Evolutionary conservation across 352 stramenopile species (phyloP).

Genomic region (Peronospora tabacina): DNA sequence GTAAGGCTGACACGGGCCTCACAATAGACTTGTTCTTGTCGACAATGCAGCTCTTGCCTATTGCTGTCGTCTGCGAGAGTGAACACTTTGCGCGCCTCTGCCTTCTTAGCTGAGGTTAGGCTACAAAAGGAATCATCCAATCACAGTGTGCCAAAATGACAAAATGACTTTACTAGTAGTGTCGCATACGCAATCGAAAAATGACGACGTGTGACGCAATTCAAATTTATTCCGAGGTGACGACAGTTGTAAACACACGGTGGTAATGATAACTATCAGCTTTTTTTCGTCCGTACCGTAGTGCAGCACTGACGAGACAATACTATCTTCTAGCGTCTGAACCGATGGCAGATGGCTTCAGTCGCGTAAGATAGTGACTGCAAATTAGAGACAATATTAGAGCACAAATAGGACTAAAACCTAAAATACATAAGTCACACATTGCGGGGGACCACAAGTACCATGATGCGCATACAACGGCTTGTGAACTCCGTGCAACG

Average conservation of each 20-base stretch:
- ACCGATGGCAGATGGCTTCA: no score
- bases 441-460: constrained; percentile 6
- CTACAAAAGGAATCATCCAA: constrained; percentile 11
- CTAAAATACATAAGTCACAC: not conserved
- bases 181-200: constrained; percentile 14
- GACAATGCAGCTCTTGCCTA: constrained; percentile 1
- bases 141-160: constrained; percentile 1
- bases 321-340: not conserved
- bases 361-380: not conserved
- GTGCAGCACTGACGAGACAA: not conserved
- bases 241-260: no score
- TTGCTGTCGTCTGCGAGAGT: constrained; percentile 18
- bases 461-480: constrained; percentile 9
- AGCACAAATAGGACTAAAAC: constrained; percentile 11
- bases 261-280: no score
- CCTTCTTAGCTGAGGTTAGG: constrained; percentile 11
- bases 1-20: not conserved
- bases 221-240: no score
- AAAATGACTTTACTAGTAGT: constrained; percentile 24
- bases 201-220: no score
- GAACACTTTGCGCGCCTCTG: constrained; percentile 15
- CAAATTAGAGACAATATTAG: constrained; percentile 4
- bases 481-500: not conserved
- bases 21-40: not conserved
- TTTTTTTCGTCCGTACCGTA: not conserved